Evolutionary conservation across 2,329 filamentous ascomycete genomes (phyloP), one percentile per base, ranked within the genome.

Genomic region (Clonostachys rosea): DNA sequence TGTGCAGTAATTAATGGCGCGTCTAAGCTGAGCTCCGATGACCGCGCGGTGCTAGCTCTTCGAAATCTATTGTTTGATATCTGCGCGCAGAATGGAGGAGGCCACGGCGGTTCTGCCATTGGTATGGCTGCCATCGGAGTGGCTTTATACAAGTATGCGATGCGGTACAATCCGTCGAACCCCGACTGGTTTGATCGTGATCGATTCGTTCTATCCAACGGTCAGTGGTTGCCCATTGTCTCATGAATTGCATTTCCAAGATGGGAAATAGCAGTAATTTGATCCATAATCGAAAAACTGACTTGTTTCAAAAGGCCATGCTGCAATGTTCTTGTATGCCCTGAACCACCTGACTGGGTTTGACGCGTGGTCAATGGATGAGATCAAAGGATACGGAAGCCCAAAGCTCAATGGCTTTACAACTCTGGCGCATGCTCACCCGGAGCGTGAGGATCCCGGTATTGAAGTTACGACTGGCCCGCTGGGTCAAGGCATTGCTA

Each of bases 191-290:
- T 83, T 64, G 79, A 82, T 57, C 66, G 79, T 10, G 79, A 83
- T 54, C 70, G 79, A 18, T 83, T 83, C 52, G 71, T 83, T 1
- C 66, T 83, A 4, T 81, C 76, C 5, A 83, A 83, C 50, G 79
- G 65, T 40, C 8, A n/a, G 45, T 24, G 2, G 24, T 62, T 30
- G 9, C 24, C 3, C 24, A 30, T 10, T 30, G 4, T 30, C 24
- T 30, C 9, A 30, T 10, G 1, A 30, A 30, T 30, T 30, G 1
- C 24, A 10, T 30, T 30, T 30, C 24, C 24, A 30, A 30, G 8
- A 10, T 30, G 3, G 7, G 24, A 30, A 30, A 8, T 30, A 30
- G 24, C 24, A 30, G 8, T 24, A 24, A 10, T 8, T 30, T 10
- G 24, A 10, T 10, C 8, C 8, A 5, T 30, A 8, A 30, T 30